Evolutionary conservation across 2,329 filamentous ascomycete genomes (phyloP).

Genomic region (Aspergillus proliferans): DNA sequence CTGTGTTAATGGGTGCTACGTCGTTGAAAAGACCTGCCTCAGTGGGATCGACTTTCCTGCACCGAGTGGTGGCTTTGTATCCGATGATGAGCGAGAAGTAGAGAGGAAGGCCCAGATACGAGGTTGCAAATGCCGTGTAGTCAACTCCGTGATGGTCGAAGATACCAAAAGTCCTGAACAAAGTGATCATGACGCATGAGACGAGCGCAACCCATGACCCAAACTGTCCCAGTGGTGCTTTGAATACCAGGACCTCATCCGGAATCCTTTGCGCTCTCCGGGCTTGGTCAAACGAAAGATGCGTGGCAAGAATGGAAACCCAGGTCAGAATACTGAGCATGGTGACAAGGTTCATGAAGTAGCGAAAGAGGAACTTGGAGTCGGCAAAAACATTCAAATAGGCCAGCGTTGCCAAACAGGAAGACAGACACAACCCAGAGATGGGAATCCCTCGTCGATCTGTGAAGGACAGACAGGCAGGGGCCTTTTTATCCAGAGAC

Average conservation of each 20-base stretch:
- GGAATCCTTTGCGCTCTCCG: constrained; percentile 55
- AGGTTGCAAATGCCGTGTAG: constrained; percentile 68
- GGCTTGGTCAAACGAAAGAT: constrained; percentile 60
- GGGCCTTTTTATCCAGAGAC: constrained; percentile 64
- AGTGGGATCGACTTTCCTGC: constrained; percentile 48
- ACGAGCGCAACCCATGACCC: constrained; percentile 62
- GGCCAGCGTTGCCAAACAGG: constrained; percentile 58
- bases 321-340: constrained; percentile 61
- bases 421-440: constrained; percentile 56
- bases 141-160: constrained; percentile 56
- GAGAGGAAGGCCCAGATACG: constrained; percentile 68
- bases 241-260: constrained; percentile 54
- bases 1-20: background rate
- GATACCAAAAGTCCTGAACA: constrained; percentile 74
- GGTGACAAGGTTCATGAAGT: constrained; percentile 61
- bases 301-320: constrained; percentile 61
- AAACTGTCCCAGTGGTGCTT: constrained; percentile 62
- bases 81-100: constrained; percentile 64
- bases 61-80: constrained; percentile 55
- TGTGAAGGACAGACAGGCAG: constrained; percentile 62
- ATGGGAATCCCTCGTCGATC: constrained; percentile 65
- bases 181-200: constrained; percentile 64
- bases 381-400: constrained; percentile 58
- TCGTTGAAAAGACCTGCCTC: constrained; percentile 58
- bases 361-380: constrained; percentile 52